Conservation (phyloP, 129 eudicot species). For the Gnaphalium uliginosum region DNA sequence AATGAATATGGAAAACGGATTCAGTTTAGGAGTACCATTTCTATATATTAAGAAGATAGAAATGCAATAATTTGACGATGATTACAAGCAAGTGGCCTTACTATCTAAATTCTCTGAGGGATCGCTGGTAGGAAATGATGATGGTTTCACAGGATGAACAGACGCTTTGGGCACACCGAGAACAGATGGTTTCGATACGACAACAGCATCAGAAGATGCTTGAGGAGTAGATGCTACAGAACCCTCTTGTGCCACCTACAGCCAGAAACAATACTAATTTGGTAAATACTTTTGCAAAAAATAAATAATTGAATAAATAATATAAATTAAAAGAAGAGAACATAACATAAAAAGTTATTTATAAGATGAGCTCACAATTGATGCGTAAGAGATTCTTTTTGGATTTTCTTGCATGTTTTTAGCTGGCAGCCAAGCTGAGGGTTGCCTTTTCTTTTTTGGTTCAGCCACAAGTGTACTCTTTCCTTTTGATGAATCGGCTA, state of each 20-base stretch:
- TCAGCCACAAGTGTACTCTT: conserved; percentile 15
- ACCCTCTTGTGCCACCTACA: conserved; percentile 43
- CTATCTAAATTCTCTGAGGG: conserved; percentile 18
- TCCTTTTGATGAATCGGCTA: conserved; percentile 19
- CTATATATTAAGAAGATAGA: not conserved
- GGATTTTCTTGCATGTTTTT: conserved; percentile 25
- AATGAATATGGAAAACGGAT: not conserved
- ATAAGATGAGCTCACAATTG: conserved; percentile 36
- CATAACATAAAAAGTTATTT: not conserved
- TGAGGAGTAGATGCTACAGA: conserved; percentile 6
- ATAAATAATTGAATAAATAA: not conserved
- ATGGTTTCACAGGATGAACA: conserved; percentile 16
- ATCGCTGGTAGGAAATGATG: conserved; percentile 17
- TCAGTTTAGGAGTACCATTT: not conserved
- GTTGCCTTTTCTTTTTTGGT: conserved; percentile 26
- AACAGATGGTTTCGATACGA: not conserved
- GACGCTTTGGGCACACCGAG: conserved; percentile 23
- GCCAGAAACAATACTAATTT: not conserved
- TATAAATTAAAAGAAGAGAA: not conserved
- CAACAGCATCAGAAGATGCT: conserved; percentile 20
- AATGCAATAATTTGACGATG: conserved; percentile 1
- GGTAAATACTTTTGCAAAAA: not conserved
- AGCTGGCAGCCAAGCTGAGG: conserved; percentile 15
- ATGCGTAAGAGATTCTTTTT: conserved; percentile 39
- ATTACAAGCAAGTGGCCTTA: conserved; percentile 16